Percentiles rank a stretch among this genome's conserved stretches.
Evolutionary conservation across 1,284 basidiomycete genomes (phyloP).

Genomic region (Mycena sp.): DNA sequence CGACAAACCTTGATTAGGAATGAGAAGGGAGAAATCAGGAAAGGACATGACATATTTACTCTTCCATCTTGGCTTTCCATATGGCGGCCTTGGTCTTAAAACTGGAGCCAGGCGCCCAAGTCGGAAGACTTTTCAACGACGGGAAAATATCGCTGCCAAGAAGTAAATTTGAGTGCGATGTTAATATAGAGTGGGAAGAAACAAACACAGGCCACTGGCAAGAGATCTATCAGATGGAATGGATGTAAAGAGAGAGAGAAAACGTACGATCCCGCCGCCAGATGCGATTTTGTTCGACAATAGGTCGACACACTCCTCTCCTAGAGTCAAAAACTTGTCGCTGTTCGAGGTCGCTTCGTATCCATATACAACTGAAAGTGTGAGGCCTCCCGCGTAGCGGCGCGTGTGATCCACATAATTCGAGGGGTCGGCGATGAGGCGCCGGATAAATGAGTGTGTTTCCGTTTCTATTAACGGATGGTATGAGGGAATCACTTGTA

Average conservation of each 20-base stretch:
- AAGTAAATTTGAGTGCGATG: constrained; percentile 1
- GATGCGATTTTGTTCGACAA: constrained; percentile 70
- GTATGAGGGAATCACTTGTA: constrained; percentile 61
- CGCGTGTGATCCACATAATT: constrained; percentile 54
- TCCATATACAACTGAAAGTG: constrained; percentile 71
- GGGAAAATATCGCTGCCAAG: constrained; percentile 33
- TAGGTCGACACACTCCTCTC: constrained; percentile 67
- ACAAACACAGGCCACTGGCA: constrained; percentile 61
- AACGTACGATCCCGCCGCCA: constrained; percentile 59
- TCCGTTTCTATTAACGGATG: constrained; percentile 65
- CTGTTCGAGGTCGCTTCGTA: constrained; percentile 61
- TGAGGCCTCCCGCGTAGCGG: constrained; percentile 69
- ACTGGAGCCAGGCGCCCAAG: constrained; percentile 55
- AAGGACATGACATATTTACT: constrained; percentile 41
- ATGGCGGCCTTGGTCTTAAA: constrained; percentile 63
- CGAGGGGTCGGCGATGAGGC: constrained; percentile 53
- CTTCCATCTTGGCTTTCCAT: constrained; percentile 76
- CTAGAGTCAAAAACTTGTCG: constrained; percentile 66
- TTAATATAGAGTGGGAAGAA: background rate
- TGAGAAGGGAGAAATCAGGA: background rate
- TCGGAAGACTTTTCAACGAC: constrained; percentile 51
- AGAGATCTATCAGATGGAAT: background rate
- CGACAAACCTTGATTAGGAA: constrained; percentile 49
- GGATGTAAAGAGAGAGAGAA: background rate
- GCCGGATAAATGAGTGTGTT: constrained; percentile 58